Conservation (phyloP, 495 filamentous ascomycete genomes). For the Sphaerosporella brunnea region DNA sequence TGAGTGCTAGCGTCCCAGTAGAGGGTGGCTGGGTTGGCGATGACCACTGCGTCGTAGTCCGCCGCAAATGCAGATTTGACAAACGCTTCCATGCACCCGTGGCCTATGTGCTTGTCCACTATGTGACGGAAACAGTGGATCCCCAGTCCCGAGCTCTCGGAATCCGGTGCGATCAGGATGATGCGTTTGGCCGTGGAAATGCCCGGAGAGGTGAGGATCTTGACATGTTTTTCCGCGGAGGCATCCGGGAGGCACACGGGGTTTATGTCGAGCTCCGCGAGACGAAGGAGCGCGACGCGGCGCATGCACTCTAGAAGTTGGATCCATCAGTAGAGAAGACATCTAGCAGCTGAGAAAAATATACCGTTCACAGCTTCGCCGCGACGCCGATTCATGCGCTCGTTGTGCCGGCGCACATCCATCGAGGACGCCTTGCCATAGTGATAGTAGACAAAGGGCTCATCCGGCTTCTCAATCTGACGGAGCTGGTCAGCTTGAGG, state of each 20-base stretch:
- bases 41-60: conserved; percentile 32
- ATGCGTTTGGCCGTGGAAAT: conserved; percentile 27
- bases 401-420: conserved; percentile 11
- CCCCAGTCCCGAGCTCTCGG: conserved; percentile 12
- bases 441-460: conserved; percentile 16
- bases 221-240: conserved; percentile 35
- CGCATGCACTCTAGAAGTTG: conserved; percentile 29
- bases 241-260: conserved; percentile 41
- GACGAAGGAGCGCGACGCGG: conserved; percentile 40
- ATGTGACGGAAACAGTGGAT: conserved; percentile 20
- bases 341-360: neutral
- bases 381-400: conserved; percentile 22
- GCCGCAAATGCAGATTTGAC: conserved; percentile 11
- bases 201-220: conserved; percentile 46
- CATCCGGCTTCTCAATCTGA: conserved; percentile 18
- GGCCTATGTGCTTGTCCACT: conserved; percentile 9
- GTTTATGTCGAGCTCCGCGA: conserved; percentile 38
- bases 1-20: conserved; percentile 44
- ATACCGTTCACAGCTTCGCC: conserved; percentile 22
- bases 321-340: neutral
- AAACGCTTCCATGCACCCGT: conserved; percentile 19
- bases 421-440: conserved; percentile 13
- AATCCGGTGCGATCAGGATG: conserved; percentile 19
- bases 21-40: conserved; percentile 56
- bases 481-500: conserved; percentile 18